phyloP scores from a whole-genome alignment of 441 rosid genomes.

The Populus trichocarpa region DNA sequence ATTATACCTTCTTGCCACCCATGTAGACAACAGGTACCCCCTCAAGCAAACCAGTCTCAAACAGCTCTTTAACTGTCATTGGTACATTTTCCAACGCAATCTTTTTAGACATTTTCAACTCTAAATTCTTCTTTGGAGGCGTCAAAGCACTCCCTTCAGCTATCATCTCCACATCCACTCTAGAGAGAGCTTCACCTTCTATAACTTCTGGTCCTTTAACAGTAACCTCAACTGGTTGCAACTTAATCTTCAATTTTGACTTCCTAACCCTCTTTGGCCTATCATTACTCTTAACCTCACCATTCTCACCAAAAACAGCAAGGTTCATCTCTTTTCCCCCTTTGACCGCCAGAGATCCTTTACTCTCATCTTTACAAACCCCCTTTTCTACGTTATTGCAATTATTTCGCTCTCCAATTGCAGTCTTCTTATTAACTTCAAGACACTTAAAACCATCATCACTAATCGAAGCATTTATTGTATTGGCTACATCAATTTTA shows the following conservation, averaged over 20 bases:
- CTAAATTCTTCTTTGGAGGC: constrained; percentile 43
- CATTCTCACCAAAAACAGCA: constrained; percentile 6
- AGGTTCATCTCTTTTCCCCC: background rate
- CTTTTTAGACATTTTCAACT: constrained; percentile 58
- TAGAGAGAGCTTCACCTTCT: constrained; percentile 23
- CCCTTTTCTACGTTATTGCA: background rate
- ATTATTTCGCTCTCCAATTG: background rate
- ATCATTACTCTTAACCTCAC: constrained; percentile 13
- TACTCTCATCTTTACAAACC: constrained; percentile 20
- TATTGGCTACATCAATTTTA: constrained; percentile 5
- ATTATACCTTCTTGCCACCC: constrained; percentile 82
- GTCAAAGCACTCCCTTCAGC: constrained; percentile 44
- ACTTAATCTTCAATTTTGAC: constrained; percentile 31
- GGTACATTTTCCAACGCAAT: constrained; percentile 57
- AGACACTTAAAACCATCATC: constrained; percentile 8
- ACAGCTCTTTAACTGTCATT: constrained; percentile 84
- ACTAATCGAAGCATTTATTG: background rate
- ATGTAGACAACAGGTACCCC: constrained; percentile 86
- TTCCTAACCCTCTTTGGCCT: constrained; percentile 25
- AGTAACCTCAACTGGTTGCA: constrained; percentile 37
- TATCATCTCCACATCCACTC: constrained; percentile 48
- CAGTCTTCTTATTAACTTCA: constrained; percentile 5
- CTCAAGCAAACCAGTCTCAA: constrained; percentile 94
- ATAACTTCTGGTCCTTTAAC: constrained; percentile 33
- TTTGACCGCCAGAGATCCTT: background rate